A percentile compares a stretch with the other conserved stretches of the same genome.
phyloP scores from a whole-genome alignment of 2,329 filamentous ascomycete species.

The Beauveria varroae region DNA sequence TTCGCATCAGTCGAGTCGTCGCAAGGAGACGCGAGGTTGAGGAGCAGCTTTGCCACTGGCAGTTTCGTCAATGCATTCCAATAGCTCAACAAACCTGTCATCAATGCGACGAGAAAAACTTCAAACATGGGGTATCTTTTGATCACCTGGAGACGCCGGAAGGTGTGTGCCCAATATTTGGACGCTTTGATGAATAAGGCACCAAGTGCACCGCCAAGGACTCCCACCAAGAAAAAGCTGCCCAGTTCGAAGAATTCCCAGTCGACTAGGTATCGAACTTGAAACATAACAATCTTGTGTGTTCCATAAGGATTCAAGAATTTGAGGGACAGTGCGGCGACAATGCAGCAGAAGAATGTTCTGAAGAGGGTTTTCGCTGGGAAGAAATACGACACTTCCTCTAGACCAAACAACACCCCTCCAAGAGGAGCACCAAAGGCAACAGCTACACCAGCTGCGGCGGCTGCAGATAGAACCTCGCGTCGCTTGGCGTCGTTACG shows the following conservation, averaged over 20 bases:
- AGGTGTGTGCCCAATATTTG: constrained; percentile 79
- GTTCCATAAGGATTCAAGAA: constrained; percentile 96
- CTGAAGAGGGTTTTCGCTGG: constrained; percentile 94
- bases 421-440: constrained; percentile 85
- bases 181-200: constrained; percentile 97
- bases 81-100: constrained; percentile 80
- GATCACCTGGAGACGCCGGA: constrained; percentile 72
- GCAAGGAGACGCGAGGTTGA: constrained; percentile 86
- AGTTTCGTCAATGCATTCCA: constrained; percentile 90
- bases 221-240: constrained; percentile 77
- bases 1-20: constrained; percentile 54
- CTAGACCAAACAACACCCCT: constrained; percentile 84
- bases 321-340: constrained; percentile 82
- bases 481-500: constrained; percentile 89
- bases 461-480: constrained; percentile 87
- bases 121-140: constrained; percentile 81
- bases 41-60: constrained; percentile 81
- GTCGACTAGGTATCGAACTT: constrained; percentile 82
- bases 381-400: constrained; percentile 97
- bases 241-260: constrained; percentile 92
- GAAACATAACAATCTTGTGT: constrained; percentile 92
- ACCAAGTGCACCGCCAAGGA: constrained; percentile 76
- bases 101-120: constrained; percentile 75
- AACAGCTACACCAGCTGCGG: constrained; percentile 85
- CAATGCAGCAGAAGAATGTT: constrained; percentile 97